Evolutionary conservation across 140 eudicot species (phyloP), one percentile per base, ranked within the genome.

Genomic region (Flaveria floridana): DNA sequence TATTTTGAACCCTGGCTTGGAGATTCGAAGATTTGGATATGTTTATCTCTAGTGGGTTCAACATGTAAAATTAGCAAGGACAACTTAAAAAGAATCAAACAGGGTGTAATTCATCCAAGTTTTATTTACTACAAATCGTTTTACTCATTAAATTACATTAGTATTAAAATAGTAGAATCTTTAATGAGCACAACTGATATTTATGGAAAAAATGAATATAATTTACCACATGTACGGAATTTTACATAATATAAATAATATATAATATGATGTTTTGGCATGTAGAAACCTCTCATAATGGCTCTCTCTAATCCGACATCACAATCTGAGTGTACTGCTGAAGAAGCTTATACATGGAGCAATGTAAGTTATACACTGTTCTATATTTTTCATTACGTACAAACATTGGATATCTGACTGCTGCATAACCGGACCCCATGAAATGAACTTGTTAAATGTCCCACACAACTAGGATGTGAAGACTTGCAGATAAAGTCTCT

Each of bases 271-370:
- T 68, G n/a, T 34, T 23, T 55, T 77, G 71, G 42, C 59, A 7
- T 81, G 84, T 84, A 92, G 98, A 92, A 76, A 89, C 98, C 98
- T 75, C 91, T 92, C 59, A 92, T 92, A 41, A 81, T 92, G 98
- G 98, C 98, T 79, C 88, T 92, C 18, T 92, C 98, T 12, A 92
- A 92, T 77, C 98, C 98, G 9, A 92, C 98, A 34, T 83, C 98
- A 50, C 98, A 92, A 86, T 81, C 98, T 28, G 98, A 92, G 82
- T 92, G 96, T 83, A 92, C 96, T 16, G 96, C 98, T 23, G 95
- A 92, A 78, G 95, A 92, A 86, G 98, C 96, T 62, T 92, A 92
- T 84, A 86, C 86, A 46, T 92, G 98, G 98, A 86, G 88, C 73
- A 82, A 92, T 87, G 98, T 92, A 80, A 79, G 74, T 77, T n/a